These are phyloP conservation scores for Fusarium neocosmosporiellum DNA, from an alignment of 2,329 filamentous ascomycete species.

Conservation along the genomic window DNA sequence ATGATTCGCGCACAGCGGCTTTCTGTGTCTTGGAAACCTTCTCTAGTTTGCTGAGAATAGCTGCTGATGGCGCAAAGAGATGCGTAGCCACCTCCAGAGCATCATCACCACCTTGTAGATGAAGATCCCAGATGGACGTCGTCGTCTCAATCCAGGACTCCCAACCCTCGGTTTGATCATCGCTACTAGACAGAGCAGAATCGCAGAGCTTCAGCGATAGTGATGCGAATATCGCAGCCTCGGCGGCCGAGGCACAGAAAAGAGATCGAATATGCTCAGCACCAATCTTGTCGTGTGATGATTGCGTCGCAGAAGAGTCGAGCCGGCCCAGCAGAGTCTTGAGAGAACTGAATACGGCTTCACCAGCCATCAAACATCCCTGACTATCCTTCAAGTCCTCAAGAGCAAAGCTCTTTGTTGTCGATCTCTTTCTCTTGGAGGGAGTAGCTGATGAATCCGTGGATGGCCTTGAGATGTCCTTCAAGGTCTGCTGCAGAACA, in stretches of 20 bases:
- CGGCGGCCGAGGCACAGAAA: conserved; percentile 62
- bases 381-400: conserved; percentile 52
- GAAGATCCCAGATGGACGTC: conserved; percentile 63
- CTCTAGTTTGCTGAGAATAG: conserved; percentile 56
- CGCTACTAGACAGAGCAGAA: conserved; percentile 47
- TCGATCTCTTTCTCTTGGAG: conserved; percentile 61
- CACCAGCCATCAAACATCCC: conserved; percentile 59
- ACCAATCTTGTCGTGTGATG: conserved; percentile 61
- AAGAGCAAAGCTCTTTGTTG: conserved; percentile 52
- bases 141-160: conserved; percentile 61
- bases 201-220: conserved; percentile 60
- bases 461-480: conserved; percentile 61
- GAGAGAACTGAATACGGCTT: conserved; percentile 61
- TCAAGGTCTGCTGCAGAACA: conserved; percentile 73
- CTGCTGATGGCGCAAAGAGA: conserved; percentile 53
- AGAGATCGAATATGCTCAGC: conserved; percentile 69
- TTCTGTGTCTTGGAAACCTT: conserved; percentile 38
- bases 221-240: conserved; percentile 58
- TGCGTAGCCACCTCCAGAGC: conserved; percentile 60
- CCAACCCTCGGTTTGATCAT: conserved; percentile 51
- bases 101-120: conserved; percentile 62
- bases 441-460: conserved; percentile 41
- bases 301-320: conserved; percentile 47
- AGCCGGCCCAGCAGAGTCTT: conserved; percentile 59
- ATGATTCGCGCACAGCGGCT: conserved; percentile 15